These are phyloP conservation scores for Xylariomycetidae sp. DNA, from an alignment of 2,329 filamentous ascomycete species.

Conservation along the genomic window DNA sequence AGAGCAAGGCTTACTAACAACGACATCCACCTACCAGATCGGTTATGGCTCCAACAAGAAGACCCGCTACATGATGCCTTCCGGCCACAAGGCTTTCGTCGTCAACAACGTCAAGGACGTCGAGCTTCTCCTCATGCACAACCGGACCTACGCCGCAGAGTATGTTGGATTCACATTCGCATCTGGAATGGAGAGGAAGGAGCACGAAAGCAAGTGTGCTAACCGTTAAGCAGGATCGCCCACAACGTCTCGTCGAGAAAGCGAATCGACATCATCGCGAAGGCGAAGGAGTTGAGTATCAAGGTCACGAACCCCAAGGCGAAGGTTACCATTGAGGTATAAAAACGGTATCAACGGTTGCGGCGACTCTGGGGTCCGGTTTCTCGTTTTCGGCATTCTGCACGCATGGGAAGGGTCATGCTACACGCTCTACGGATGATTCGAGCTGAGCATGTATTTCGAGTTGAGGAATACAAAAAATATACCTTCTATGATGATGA, in stretches of 20 bases:
- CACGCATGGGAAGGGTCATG: slow-evolving; percentile 32
- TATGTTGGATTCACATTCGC: no score
- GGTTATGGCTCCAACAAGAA: slow-evolving; percentile 99
- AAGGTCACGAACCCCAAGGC: slow-evolving; percentile 99
- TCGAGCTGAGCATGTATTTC: slow-evolving; percentile 30
- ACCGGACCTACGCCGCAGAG: slow-evolving; percentile 98
- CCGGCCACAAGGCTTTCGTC: slow-evolving; percentile 99
- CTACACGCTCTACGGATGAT: slow-evolving; percentile 30
- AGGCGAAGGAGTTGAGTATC: slow-evolving; percentile 96
- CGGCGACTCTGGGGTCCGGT: slow-evolving; percentile 26
- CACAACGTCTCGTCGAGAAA: slow-evolving; percentile 98
- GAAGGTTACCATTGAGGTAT: slow-evolving; percentile 93
- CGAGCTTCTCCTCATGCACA: slow-evolving; percentile 99
- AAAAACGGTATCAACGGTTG: slow-evolving; percentile 34
- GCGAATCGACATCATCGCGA: slow-evolving; percentile 95
- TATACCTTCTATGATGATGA: slow-evolving; percentile 24
- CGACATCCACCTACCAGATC: slow-evolving; percentile 71
- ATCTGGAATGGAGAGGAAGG: slow-evolving; percentile 1
- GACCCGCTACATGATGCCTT: slow-evolving; percentile 98
- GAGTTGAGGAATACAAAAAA: slow-evolving; percentile 30
- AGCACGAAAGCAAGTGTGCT: slow-evolving; percentile 22
- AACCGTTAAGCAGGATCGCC: slow-evolving; percentile 70
- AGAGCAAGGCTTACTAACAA: slow-evolving; percentile 12
- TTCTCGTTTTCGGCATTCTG: slow-evolving; percentile 31
- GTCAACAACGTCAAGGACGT: slow-evolving; percentile 96